These are phyloP conservation scores for Fusarium odoratissimum DNA, from an alignment of 2,329 filamentous ascomycete genomes.

Conservation along the genomic window DNA sequence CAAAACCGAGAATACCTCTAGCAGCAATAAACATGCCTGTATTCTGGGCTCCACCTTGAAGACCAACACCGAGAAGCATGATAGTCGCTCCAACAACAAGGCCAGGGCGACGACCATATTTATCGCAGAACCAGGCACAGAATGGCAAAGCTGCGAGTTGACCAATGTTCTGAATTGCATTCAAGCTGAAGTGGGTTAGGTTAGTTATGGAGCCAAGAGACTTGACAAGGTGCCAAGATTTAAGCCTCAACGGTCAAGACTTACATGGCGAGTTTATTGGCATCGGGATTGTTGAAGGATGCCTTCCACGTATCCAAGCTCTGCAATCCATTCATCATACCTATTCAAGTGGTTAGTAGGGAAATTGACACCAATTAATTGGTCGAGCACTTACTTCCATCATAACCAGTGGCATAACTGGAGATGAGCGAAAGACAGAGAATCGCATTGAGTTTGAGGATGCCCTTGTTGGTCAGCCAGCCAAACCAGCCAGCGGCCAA, in stretches of 20 bases:
- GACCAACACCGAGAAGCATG: slow-evolving; percentile 17
- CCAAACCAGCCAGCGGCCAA: slow-evolving; percentile 19
- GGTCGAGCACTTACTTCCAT: not conserved
- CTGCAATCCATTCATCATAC: slow-evolving; percentile 21
- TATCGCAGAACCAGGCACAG: slow-evolving; percentile 14
- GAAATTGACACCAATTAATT: fast-evolving
- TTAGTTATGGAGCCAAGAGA: not conserved
- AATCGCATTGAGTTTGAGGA: slow-evolving; percentile 19
- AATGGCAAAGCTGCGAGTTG: slow-evolving; percentile 18
- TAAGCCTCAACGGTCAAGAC: not conserved
- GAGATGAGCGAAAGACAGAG: slow-evolving; percentile 21
- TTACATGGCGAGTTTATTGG: slow-evolving; percentile 15
- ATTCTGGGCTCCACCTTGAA: slow-evolving; percentile 10
- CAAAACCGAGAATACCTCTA: slow-evolving; percentile 14
- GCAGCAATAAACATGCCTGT: slow-evolving; percentile 22
- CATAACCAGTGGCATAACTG: slow-evolving; percentile 16
- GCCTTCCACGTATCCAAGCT: slow-evolving; percentile 18
- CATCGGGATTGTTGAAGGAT: slow-evolving; percentile 9
- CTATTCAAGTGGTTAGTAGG: not conserved
- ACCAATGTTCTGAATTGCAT: slow-evolving; percentile 19
- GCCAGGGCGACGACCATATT: slow-evolving; percentile 3
- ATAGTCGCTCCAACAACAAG: slow-evolving; percentile 5
- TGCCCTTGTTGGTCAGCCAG: slow-evolving; percentile 15
- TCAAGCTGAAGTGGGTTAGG: not conserved
- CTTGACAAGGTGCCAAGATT: not conserved